phyloP scores from a whole-genome alignment of 768 basidiomycete genomes.

The Crepidotus variabilis region DNA sequence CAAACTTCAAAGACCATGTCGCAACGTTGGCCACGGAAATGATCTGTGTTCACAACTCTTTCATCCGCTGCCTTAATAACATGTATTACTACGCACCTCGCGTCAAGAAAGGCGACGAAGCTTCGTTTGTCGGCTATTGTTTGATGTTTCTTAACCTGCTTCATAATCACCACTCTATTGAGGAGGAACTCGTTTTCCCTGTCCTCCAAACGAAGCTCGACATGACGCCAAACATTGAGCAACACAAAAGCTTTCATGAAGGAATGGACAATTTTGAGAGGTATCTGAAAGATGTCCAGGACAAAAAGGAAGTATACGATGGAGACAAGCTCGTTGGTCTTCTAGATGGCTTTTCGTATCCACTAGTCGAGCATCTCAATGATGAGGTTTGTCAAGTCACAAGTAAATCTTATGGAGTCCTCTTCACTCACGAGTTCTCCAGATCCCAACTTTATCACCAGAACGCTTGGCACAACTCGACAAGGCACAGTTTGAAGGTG shows the following conservation, averaged over 20 bases:
- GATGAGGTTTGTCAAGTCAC: constrained; percentile 8
- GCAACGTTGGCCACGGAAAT: constrained; percentile 9
- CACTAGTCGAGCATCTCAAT: constrained; percentile 11
- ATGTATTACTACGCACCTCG: constrained; percentile 11
- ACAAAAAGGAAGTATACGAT: constrained; percentile 5
- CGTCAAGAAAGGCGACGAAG: constrained; percentile 7
- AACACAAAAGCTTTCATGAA: constrained; percentile 13
- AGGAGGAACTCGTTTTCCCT: constrained; percentile 15
- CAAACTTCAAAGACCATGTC: neutral
- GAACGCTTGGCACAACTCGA: constrained; percentile 5
- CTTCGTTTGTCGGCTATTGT: constrained; percentile 13
- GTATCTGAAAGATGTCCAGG: constrained; percentile 10
- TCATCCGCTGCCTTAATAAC: constrained; percentile 17
- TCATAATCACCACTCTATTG: constrained; percentile 15
- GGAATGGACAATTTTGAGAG: constrained; percentile 11
- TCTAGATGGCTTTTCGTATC: constrained; percentile 7
- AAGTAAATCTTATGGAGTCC: neutral
- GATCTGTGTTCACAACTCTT: constrained; percentile 15
- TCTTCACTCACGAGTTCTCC: neutral
- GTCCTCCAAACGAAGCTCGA: constrained; percentile 12
- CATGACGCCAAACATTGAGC: constrained; percentile 11
- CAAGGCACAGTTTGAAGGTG: neutral
- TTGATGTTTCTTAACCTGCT: constrained; percentile 8
- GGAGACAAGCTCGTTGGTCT: constrained; percentile 3
- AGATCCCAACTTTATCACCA: constrained; percentile 11